A percentile compares a stretch with the other conserved stretches of the same genome.
Conservation (phyloP, 257 asterid genomes). For the Solanum piurae region DNA sequence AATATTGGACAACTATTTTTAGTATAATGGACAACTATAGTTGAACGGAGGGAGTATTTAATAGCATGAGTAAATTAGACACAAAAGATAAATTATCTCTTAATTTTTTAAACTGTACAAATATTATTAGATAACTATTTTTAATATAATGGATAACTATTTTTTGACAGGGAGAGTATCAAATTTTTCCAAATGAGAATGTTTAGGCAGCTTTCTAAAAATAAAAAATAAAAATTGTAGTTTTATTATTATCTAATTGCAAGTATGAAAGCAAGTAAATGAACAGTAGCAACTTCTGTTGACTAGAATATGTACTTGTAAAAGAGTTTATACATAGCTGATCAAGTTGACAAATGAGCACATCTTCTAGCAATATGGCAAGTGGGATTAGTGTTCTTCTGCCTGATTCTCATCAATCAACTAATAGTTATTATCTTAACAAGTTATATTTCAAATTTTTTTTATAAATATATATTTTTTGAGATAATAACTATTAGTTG, state of each 20-base stretch:
- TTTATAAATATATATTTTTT: no score
- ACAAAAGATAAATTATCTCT: no score
- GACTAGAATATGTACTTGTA: neutral
- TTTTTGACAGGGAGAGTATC: neutral
- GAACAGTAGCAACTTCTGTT: neutral
- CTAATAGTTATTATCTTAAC: neutral
- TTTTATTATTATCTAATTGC: neutral
- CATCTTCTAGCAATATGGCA: neutral
- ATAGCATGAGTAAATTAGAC: neutral
- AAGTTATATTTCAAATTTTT: neutral
- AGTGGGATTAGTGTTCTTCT: neutral
- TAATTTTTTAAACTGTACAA: no score
- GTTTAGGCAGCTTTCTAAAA: neutral
- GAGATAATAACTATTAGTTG: no score
- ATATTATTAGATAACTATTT: no score
- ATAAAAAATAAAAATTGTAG: no score
- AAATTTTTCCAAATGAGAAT: neutral
- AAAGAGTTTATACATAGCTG: neutral
- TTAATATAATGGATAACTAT: no score
- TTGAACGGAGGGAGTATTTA: no score
- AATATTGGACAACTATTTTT: no score
- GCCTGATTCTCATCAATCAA: neutral
- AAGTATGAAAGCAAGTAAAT: neutral
- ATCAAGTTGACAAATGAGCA: neutral
- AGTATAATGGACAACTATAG: neutral